These are phyloP conservation scores for Cladophialophora psammophila DNA, from an alignment of 2,329 filamentous ascomycete species.

Conservation along the genomic window DNA sequence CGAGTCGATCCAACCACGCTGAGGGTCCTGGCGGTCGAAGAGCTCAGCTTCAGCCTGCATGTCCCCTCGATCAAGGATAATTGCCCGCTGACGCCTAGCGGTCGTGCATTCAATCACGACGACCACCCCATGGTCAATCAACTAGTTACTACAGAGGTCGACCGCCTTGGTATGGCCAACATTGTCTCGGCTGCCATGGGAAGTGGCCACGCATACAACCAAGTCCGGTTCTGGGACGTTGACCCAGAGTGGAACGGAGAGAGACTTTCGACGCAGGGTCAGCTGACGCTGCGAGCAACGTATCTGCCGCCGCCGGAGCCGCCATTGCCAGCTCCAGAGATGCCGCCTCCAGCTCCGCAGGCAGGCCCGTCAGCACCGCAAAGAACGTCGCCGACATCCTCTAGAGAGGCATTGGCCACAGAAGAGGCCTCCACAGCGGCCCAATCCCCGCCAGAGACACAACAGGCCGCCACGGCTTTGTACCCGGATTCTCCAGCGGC, in stretches of 20 bases:
- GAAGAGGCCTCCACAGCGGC: neutral
- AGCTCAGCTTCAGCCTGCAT: constrained; percentile 2
- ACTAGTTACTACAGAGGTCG: neutral
- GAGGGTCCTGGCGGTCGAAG: neutral
- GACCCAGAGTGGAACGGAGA: neutral
- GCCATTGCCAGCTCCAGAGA: neutral
- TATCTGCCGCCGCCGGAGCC: neutral
- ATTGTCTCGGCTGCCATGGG: neutral
- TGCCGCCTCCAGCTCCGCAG: neutral
- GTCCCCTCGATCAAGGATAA: neutral
- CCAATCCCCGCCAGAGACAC: neutral
- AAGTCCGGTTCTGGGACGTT: neutral
- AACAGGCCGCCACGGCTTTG: neutral
- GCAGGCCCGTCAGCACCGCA: neutral
- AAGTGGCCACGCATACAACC: neutral
- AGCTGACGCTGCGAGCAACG: neutral
- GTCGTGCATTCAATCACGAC: neutral
- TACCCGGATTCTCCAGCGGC: neutral
- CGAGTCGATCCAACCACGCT: neutral
- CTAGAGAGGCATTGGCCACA: neutral
- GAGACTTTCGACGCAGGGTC: neutral
- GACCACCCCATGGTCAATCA: neutral
- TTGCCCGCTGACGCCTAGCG: neutral
- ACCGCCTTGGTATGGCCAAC: neutral
- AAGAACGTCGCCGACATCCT: neutral